These are phyloP conservation scores for Trichosporon sp. DNA, from an alignment of 1,284 basidiomycete genomes.

Conservation along the genomic window DNA sequence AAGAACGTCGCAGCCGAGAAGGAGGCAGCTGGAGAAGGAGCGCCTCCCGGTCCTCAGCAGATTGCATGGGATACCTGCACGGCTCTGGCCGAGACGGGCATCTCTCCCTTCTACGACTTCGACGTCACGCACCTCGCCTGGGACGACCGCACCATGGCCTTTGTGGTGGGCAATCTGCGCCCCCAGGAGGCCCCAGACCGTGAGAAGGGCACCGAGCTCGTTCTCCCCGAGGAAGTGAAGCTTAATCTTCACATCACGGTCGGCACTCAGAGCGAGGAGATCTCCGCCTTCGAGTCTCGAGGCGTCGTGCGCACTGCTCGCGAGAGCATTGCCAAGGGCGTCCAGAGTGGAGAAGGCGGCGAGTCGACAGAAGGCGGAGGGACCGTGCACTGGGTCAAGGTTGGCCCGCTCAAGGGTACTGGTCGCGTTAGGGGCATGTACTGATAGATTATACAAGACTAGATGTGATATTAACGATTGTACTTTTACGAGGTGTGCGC, in stretches of 20 bases:
- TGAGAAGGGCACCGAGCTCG: slow-evolving; percentile 12
- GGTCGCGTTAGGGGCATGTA: slow-evolving; percentile 36
- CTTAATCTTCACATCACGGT: slow-evolving; percentile 77
- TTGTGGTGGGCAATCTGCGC: slow-evolving; percentile 58
- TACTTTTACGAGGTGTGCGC: slow-evolving; percentile 1
- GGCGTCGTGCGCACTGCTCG: slow-evolving; percentile 32
- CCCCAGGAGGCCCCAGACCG: slow-evolving; percentile 44
- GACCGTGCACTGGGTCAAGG: slow-evolving; percentile 26
- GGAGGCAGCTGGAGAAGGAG: slow-evolving; percentile 35
- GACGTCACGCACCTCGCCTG: slow-evolving; percentile 64
- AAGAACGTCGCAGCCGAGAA: slow-evolving; percentile 53
- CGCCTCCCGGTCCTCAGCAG: slow-evolving; percentile 11
- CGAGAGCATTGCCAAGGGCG: slow-evolving; percentile 21
- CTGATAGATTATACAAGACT: slow-evolving; percentile 9
- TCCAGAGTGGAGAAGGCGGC: slow-evolving; percentile 22
- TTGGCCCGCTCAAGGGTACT: slow-evolving; percentile 22
- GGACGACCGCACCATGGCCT: slow-evolving; percentile 73
- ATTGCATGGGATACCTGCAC: slow-evolving; percentile 63
- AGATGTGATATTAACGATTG: background rate
- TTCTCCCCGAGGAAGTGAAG: slow-evolving; percentile 53
- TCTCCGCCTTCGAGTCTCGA: slow-evolving; percentile 61
- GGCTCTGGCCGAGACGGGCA: slow-evolving; percentile 50
- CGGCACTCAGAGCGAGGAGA: slow-evolving; percentile 58
- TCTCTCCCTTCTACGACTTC: slow-evolving; percentile 59
- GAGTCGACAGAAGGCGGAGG: slow-evolving; percentile 34